These are phyloP conservation scores for Rhizoclosmatium globosum DNA, from an alignment of 192 early-diverging fungal species.

Conservation along the genomic window DNA sequence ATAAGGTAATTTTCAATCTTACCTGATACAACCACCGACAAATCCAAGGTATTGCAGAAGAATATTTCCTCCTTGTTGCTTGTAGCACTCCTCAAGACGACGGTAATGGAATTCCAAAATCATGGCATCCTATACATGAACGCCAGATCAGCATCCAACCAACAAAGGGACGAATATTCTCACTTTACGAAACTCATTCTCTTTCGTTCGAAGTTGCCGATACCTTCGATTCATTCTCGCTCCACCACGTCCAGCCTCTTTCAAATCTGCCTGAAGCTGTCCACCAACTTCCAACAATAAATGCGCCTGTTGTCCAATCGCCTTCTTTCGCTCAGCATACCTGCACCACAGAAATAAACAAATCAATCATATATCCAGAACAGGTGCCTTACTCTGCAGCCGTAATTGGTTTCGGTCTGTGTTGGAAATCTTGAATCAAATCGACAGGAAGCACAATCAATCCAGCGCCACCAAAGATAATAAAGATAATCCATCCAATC, in stretches of 20 bases:
- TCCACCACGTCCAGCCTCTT: slow-evolving; percentile 44
- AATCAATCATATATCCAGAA: neutral
- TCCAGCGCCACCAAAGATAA: slow-evolving; percentile 67
- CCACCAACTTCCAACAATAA: slow-evolving; percentile 60
- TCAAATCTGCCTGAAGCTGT: slow-evolving; percentile 56
- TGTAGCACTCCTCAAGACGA: slow-evolving; percentile 59
- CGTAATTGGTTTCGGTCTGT: slow-evolving; percentile 64
- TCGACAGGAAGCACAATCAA: slow-evolving; percentile 61
- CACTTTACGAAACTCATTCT: slow-evolving; percentile 66
- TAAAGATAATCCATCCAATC: slow-evolving; percentile 64
- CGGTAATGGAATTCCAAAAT: slow-evolving; percentile 67
- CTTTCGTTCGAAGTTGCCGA: slow-evolving; percentile 52
- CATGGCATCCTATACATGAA: slow-evolving; percentile 53
- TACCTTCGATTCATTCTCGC: slow-evolving; percentile 44
- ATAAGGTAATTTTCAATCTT: slow-evolving; percentile 1
- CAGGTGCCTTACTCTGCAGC: slow-evolving; percentile 49
- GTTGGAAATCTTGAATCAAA: slow-evolving; percentile 59
- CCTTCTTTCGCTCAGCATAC: slow-evolving; percentile 58
- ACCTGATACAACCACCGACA: slow-evolving; percentile 57
- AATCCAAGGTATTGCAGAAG: slow-evolving; percentile 56
- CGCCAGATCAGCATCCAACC: slow-evolving; percentile 12
- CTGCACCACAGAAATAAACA: slow-evolving; percentile 25
- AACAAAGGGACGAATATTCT: neutral
- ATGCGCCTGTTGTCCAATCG: slow-evolving; percentile 59
- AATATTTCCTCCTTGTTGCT: slow-evolving; percentile 61